Base-by-base conservation (phyloP, 331 rosid species). In the Malus hybrid region DNA sequence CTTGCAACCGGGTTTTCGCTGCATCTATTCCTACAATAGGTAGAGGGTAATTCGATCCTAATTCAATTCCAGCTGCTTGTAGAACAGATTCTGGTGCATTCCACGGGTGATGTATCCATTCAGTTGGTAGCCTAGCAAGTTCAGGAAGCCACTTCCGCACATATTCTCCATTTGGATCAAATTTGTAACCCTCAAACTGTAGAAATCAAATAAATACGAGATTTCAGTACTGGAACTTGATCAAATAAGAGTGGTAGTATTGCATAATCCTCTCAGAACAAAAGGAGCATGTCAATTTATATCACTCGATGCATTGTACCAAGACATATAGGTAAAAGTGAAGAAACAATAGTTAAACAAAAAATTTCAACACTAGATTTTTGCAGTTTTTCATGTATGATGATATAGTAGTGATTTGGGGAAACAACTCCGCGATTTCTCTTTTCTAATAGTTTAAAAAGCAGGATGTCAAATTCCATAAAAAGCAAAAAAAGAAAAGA, bases 21-120 rank as follows among this genome's bases (percentile, higher is more conserved):
- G 86, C 89, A 78, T 90, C 96, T 75, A 93, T 87, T 52, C 83
- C 86, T 58, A 93, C 88, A 44, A 93, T 86, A 34, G 98, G 98
- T 70, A 90, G 97, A 78, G 98, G 98, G 50, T 93, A 93, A 84
- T 93, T 93, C 39, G 93, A 86, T 39, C 98, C 98, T 11, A 90
- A 88, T 79, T 93, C 98, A 65, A 93, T 84, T 76, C 98, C 98
- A 80, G 98, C 96, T 14, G 98, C 97, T 78, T 89, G 97, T 48
- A 93, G 98, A 46, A 93, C 87, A 19, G 87, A 50, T 64, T 88
- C 97, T 53, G 98, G 96, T 65, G 98, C 98, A 81, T 93, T 89
- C 98, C 98, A 93, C 29, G 98, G 98, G 72, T 93, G 96, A 77
- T 93, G 98, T 73, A 93, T 93, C 97, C 97, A 93, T 79, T 93